phyloP scores from a whole-genome alignment of 352 stramenopile species.

The Albugo laibachii region DNA sequence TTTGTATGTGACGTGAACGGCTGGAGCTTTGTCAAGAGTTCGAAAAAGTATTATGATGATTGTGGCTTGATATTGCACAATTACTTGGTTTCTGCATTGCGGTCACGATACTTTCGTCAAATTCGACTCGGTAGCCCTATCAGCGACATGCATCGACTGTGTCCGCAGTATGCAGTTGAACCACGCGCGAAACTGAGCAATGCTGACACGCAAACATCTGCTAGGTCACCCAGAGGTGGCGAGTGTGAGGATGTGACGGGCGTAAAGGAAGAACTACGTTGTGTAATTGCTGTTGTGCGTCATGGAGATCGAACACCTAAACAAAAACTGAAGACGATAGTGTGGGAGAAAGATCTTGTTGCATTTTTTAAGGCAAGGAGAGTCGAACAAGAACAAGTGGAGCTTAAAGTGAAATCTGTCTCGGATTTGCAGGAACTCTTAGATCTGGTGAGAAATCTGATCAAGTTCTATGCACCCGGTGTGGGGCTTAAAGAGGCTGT shows the following conservation, averaged over 20 bases:
- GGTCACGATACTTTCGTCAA: slow-evolving; percentile 57
- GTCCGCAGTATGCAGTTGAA: slow-evolving; percentile 61
- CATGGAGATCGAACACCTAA: slow-evolving; percentile 99
- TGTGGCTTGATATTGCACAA: slow-evolving; percentile 90
- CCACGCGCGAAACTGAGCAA: slow-evolving; percentile 38
- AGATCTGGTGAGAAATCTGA: slow-evolving; percentile 53
- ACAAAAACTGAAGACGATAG: slow-evolving; percentile 95
- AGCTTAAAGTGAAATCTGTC: slow-evolving; percentile 74
- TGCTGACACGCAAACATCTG: slow-evolving; percentile 20
- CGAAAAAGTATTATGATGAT: slow-evolving; percentile 98
- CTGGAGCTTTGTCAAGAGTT: slow-evolving; percentile 98
- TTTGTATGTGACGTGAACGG: slow-evolving; percentile 99
- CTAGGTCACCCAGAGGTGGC: slow-evolving; percentile 16
- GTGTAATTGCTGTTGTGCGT: slow-evolving; percentile 95
- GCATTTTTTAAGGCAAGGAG: slow-evolving; percentile 54
- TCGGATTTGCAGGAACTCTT: slow-evolving; percentile 61
- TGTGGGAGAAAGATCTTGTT: slow-evolving; percentile 74
- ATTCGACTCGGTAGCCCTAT: slow-evolving; percentile 28
- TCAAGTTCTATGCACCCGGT: slow-evolving; percentile 58
- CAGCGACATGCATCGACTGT: slow-evolving; percentile 31
- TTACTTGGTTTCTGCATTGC: slow-evolving; percentile 65
- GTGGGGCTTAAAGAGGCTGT: slow-evolving; percentile 66
- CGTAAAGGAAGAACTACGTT: slow-evolving; percentile 89
- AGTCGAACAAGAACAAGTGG: slow-evolving; percentile 49
- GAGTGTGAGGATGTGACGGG: slow-evolving; percentile 28